Evolutionary conservation across 345 rosid genomes (phyloP), one percentile per base, ranked within the genome.

Genomic region (Erodium maritimum): DNA sequence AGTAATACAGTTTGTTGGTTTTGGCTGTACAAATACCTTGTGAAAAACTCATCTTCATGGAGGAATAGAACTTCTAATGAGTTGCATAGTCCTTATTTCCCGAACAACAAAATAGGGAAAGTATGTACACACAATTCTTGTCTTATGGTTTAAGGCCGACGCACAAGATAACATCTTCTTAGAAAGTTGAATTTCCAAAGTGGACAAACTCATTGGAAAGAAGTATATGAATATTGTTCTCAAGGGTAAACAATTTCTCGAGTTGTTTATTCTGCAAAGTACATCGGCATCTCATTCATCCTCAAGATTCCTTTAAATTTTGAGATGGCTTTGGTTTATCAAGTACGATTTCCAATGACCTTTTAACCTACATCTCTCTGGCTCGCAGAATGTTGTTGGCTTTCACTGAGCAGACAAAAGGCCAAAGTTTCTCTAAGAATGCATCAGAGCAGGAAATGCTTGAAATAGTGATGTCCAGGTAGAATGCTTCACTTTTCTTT

Each of bases 371-470:
- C 66, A 29, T 54, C 50, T 59, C 54, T 69, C 66, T 67, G 23
- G 54, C 57, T 76, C 67, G 73, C 83, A 91, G 98, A 74, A 91
- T 91, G 98, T 80, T 91, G 67, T 73, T 77, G 75, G 73, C 88
- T 68, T 91, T 91, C 61, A 75, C 83, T 17, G 94, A 91, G 84
- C 95, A 91, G 77, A 74, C 89, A 22, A 81, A 78, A 61, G 85
- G 85, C 59, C 75, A 83, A 75, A 76, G 80, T 66, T 59, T 84
- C 48, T 84, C 89, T 14, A 85, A 80, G 71, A 73, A 85, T 69
- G 88, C 95, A 56, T 79, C 99, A 55, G 96, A 91, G 45, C 91
- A 86, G 73, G 72, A 83, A 71, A 82, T 91, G 96, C 93, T 91
- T 71, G 94, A 80, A 78, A 73, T 86, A 66, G 96, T 91, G 60